Base-by-base conservation (phyloP, 306 rosid species). In the Inga laurina region DNA sequence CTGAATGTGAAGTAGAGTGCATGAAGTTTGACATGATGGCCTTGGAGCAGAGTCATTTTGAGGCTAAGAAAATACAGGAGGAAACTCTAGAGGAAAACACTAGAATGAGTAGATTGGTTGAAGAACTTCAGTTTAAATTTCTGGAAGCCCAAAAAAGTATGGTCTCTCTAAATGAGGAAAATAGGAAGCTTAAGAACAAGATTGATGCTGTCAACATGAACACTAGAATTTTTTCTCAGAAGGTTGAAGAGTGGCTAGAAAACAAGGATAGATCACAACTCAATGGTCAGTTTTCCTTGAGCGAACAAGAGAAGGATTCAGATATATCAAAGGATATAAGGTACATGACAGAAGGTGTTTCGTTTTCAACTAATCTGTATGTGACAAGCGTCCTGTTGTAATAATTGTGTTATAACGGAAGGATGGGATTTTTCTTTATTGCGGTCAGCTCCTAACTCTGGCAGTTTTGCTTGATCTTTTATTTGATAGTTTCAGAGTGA, bases 1-100 rank as follows among this genome's bases (percentile, higher is more conserved):
- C 97, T 75, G 94, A 95, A 79, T 91, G 94, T 84, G 99, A 95
- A 90, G 85, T 95, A 71, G 97, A 95, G 88, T 91, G 94, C 84
- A 84, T 93, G 93, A 95, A 88, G 86, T 94, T 93, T 72, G 98
- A 95, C 70, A 87, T 92, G 87, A 87, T 88, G 85, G 85, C 93
- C 67, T 86, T 91, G 88, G 98, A 93, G 77, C 97, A 90, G 84
- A 88, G 85, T 79, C 84, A 78, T 82, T 83, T 92, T 3, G 88
- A 93, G 83, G 91, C 90, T 68, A 91, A 89, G 86, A 93, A 93
- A 83, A 51, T 82, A 37, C 97, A 80, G 83, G 92, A 90, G 83
- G 96, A 92, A 86, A 82, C 92, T 77, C 72, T 87, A 82, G 86
- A 82, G 86, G 93, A 89, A 85, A 92, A 85, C 75, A 85, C 82